Percentiles rank a stretch among this genome's conserved stretches.
phyloP scores from a whole-genome alignment of 768 basidiomycete genomes.

The Hirschioporus abietinus region DNA sequence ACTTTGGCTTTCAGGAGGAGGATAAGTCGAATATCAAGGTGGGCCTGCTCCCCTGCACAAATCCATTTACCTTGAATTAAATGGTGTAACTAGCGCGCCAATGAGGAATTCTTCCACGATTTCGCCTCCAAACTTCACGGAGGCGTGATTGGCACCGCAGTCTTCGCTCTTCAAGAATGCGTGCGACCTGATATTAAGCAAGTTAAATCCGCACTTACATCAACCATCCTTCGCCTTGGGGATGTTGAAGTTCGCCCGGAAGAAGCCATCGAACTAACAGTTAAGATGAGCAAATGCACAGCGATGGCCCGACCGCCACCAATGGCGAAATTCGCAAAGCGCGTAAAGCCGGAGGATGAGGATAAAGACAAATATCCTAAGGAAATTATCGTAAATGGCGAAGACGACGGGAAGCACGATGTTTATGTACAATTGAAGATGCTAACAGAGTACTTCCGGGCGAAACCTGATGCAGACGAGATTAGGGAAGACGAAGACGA shows the following conservation, averaged over 20 bases:
- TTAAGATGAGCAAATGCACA: conserved; percentile 80
- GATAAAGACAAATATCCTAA: conserved; percentile 30
- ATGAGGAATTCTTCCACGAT: conserved; percentile 67
- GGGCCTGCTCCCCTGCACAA: conserved; percentile 7
- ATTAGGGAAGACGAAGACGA: conserved; percentile 25
- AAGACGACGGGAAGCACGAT: conserved; percentile 18
- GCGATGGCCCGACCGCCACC: conserved; percentile 60
- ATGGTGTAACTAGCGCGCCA: conserved; percentile 43
- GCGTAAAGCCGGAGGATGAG: conserved; percentile 17
- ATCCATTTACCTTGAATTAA: conserved; percentile 1
- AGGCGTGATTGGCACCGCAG: conserved; percentile 62
- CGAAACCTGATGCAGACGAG: conserved; percentile 35
- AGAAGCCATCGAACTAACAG: conserved; percentile 68
- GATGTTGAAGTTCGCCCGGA: conserved; percentile 59
- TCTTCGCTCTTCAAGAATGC: conserved; percentile 57
- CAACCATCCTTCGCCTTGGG: conserved; percentile 72
- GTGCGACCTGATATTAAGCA: conserved; percentile 57
- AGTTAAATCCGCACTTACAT: conserved; percentile 59
- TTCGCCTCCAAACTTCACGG: conserved; percentile 35
- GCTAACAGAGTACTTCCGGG: conserved; percentile 54
- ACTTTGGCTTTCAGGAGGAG: conserved; percentile 55
- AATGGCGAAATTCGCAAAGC: conserved; percentile 68
- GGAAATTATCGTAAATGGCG: conserved; percentile 21
- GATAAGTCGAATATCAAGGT: conserved; percentile 76
- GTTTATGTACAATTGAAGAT: conserved; percentile 36